Evolutionary conservation across 768 basidiomycete genomes (phyloP).

Genomic region (Cantharellus cinnabarinus): DNA sequence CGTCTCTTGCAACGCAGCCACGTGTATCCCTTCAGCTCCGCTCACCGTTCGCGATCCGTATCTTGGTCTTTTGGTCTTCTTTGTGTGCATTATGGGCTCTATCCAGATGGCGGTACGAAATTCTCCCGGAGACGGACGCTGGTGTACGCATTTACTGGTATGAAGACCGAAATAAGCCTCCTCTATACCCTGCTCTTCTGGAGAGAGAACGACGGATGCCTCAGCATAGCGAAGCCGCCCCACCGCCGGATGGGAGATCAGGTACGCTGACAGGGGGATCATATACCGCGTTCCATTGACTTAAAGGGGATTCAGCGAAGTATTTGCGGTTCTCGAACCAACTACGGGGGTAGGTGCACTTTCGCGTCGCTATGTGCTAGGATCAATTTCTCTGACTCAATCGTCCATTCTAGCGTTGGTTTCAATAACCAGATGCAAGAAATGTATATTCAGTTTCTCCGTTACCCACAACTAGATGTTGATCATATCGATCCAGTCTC

Average conservation of each 20-base stretch:
- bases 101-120: no score
- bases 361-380: no score
- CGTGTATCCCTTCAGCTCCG: no score
- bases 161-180: not conserved
- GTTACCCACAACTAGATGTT: not conserved
- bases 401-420: not conserved
- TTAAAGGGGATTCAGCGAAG: not conserved
- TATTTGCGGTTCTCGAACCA: not conserved
- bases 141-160: not conserved
- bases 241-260: not conserved
- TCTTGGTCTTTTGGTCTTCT: no score
- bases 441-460: not conserved
- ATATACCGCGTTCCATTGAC: not conserved
- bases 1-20: no score
- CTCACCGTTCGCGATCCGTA: no score
- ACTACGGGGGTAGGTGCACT: not conserved
- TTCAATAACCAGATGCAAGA: slow-evolving; percentile 1
- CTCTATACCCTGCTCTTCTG: not conserved
- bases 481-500: not conserved
- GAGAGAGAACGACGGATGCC: not conserved
- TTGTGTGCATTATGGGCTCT: no score
- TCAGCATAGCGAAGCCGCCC: not conserved
- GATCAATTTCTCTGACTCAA: not conserved
- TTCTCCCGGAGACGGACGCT: no score
- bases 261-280: not conserved